These are phyloP conservation scores for Brettanomyces sp. DNA, from an alignment of 805 yeast species.

Conservation along the genomic window DNA sequence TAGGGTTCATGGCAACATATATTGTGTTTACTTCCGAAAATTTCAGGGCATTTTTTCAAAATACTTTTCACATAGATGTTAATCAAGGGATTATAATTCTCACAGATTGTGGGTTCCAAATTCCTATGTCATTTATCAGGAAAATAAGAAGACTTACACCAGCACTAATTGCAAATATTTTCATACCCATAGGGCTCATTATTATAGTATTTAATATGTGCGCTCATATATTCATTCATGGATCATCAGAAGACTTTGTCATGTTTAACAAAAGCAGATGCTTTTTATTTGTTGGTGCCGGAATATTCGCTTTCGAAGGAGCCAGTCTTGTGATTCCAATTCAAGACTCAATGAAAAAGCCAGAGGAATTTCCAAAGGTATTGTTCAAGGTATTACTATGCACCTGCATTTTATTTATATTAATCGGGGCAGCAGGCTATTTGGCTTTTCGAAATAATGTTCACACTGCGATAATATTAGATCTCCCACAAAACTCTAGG, in stretches of 20 bases:
- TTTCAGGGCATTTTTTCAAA: slow-evolving; percentile 49
- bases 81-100: slow-evolving; percentile 38
- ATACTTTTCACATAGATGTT: slow-evolving; percentile 34
- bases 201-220: slow-evolving; percentile 53
- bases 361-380: slow-evolving; percentile 63
- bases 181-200: slow-evolving; percentile 55
- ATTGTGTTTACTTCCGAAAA: slow-evolving; percentile 72
- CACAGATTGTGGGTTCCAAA: slow-evolving; percentile 46
- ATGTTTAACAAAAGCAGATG: slow-evolving; percentile 48
- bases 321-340: slow-evolving; percentile 76
- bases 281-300: slow-evolving; percentile 72
- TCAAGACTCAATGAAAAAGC: slow-evolving; percentile 72
- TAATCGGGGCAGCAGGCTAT: slow-evolving; percentile 62
- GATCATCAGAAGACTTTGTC: slow-evolving; percentile 42
- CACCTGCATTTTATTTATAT: slow-evolving; percentile 52
- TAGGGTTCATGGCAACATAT: slow-evolving; percentile 77
- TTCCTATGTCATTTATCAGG: slow-evolving; percentile 64
- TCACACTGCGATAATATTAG: slow-evolving; percentile 60
- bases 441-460: slow-evolving; percentile 55
- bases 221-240: slow-evolving; percentile 33
- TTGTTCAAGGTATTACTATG: slow-evolving; percentile 50
- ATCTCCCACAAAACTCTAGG: slow-evolving; percentile 59
- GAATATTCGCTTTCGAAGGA: slow-evolving; percentile 81
- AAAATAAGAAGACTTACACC: slow-evolving; percentile 68
- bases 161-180: slow-evolving; percentile 62